These are phyloP conservation scores for Cucumis sativus DNA, from an alignment of 306 rosid genomes.

Conservation along the genomic window Cucumber_9930_V3 NC_026659.2:1928001-1928500, in stretches of 20 bases:
- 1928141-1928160: not conserved
- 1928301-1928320: conserved; percentile 61
- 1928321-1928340: conserved; percentile 68
- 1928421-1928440: not conserved
- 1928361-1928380: conserved; percentile 89
- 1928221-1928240: conserved; percentile 88
- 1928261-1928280: conserved; percentile 72
- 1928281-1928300: conserved; percentile 64
- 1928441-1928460: not conserved
- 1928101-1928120: no score
- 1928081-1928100: not conserved
- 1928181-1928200: conserved; percentile 63
- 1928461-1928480: not conserved
- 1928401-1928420: conserved; percentile 48
- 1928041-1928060: not conserved
- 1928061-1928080: not conserved
- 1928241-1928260: conserved; percentile 92
- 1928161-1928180: not conserved
- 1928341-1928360: conserved; percentile 65
- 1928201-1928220: conserved; percentile 54
- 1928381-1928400: conserved; percentile 79
- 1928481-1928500: not conserved
- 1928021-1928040: not conserved
- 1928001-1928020: not conserved
- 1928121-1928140: not conserved